Evolutionary conservation across 2,329 filamentous ascomycete species (phyloP), one percentile per base, ranked within the genome.

Genomic region (Bipolaris oryzae): DNA sequence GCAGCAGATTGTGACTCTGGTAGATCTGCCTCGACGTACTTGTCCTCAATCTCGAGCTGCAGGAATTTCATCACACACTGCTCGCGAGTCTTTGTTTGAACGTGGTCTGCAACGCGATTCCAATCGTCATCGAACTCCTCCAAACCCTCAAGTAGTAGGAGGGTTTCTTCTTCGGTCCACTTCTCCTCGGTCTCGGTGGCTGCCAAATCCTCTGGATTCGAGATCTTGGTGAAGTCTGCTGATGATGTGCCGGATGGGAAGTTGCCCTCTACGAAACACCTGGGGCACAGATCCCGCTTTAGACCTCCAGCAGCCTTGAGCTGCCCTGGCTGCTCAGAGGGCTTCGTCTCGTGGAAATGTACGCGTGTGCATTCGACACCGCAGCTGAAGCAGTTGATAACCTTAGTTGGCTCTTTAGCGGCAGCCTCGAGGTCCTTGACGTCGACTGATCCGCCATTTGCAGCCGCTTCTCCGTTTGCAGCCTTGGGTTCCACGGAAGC

Each of bases 41-140:
- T 96, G 80, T 97, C 94, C 76, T 98, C 95, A 60, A 99, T 99
- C 66, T 97, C 94, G 34, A 99, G 83, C 73, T 97, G 92, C 62
- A 99, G 78, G 80, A 99, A 99, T 74, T 97, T 95, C 68, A 98
- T 84, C 15, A 98, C 94, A 75, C 95, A 99, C 79, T 99, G 94
- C 76, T 99, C 96, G 50, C 92, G 85, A 1, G 92, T 96, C 58
- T 94, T 88, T 2, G 92, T 96, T 46, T 90, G 90, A 41, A 99
- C 95, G 71, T 97, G 91, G 61, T 94, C 92, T 1, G 96, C 89
- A 64, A 99, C 93, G 69, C 91, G 87, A 55, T 90, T 89, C 95
- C 95, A 99, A 77, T 98, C 92, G 59, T 98, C 94, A 63, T 98
- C 94, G 68, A 94, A 96, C 67, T 89, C 86, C 78, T 99, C 95